Conservation (phyloP, 2,329 filamentous ascomycete genomes). For the Curvularia eragrostidis region DNA sequence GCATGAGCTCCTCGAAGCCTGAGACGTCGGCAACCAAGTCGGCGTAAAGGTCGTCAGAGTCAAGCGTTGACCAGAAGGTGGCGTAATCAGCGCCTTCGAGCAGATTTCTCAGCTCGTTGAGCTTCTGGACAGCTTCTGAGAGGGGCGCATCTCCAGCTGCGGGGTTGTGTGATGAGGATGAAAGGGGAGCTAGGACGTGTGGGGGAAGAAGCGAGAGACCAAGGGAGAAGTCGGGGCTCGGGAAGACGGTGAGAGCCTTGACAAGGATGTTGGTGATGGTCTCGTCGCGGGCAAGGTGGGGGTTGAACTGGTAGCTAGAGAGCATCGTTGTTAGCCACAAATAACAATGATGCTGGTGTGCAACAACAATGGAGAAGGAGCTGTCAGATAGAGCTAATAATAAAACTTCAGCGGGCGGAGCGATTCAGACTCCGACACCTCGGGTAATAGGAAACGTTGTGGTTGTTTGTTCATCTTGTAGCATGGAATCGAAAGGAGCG, state of each 20-base stretch:
- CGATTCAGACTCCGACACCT: slow-evolving; percentile 64
- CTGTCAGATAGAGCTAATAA: slow-evolving; percentile 79
- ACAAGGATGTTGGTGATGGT: slow-evolving; percentile 98
- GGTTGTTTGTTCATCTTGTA: slow-evolving; percentile 74
- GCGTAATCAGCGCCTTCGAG: slow-evolving; percentile 91
- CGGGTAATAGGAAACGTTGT: slow-evolving; percentile 99
- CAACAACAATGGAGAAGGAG: slow-evolving; percentile 11
- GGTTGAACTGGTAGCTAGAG: slow-evolving; percentile 97
- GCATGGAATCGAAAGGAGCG: slow-evolving; percentile 20
- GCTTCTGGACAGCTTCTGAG: slow-evolving; percentile 88
- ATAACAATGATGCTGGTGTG: slow-evolving; percentile 3
- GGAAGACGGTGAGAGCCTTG: slow-evolving; percentile 97
- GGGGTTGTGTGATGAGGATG: slow-evolving; percentile 56
- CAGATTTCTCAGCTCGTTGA: slow-evolving; percentile 81
- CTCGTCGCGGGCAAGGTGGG: slow-evolving; percentile 94
- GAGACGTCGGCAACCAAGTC: slow-evolving; percentile 93
- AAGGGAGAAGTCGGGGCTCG: slow-evolving; percentile 92
- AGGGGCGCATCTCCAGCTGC: slow-evolving; percentile 70
- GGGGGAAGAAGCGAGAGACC: slow-evolving; percentile 92
- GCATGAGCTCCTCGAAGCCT: slow-evolving; percentile 93
- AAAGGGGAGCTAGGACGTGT: slow-evolving; percentile 71
- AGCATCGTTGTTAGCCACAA: slow-evolving; percentile 23
- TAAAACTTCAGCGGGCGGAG: slow-evolving; percentile 70
- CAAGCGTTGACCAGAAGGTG: slow-evolving; percentile 90
- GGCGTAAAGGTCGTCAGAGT: slow-evolving; percentile 93